phyloP scores from a whole-genome alignment of 73 alveolate species.

The Paramecium caudatum region DNA sequence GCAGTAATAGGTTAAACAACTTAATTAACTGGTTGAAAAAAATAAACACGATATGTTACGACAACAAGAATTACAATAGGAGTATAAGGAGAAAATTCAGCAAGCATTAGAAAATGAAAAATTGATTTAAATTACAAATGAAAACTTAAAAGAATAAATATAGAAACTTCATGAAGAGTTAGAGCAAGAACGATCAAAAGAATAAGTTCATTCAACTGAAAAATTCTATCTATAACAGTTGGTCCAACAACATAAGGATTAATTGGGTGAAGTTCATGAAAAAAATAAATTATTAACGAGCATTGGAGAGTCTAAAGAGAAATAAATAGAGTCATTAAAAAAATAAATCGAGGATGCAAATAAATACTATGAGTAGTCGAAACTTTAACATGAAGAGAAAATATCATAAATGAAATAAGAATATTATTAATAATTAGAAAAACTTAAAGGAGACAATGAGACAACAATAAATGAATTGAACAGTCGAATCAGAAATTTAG shows the following conservation, averaged over 20 bases:
- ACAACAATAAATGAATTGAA: background rate
- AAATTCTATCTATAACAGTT: background rate
- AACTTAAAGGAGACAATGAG: background rate
- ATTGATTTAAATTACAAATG: background rate
- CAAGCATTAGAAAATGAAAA: background rate
- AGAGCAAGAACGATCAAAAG: background rate
- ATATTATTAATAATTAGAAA: background rate
- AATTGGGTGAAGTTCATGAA: slow-evolving; percentile 17
- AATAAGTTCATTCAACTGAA: background rate
- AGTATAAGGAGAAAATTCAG: background rate
- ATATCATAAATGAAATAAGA: background rate
- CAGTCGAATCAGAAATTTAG: slow-evolving; percentile 11
- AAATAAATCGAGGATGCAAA: slow-evolving; percentile 4
- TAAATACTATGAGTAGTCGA: background rate
- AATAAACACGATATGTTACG: background rate
- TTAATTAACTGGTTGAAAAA: background rate
- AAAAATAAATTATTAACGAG: slow-evolving; percentile 16
- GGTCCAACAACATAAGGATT: slow-evolving; percentile 1
- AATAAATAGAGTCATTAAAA: background rate
- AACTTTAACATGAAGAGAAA: background rate
- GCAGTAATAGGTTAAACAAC: background rate
- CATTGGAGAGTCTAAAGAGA: slow-evolving; percentile 7
- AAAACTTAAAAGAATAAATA: background rate
- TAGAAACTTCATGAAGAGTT: background rate
- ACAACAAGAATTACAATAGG: background rate